Evolutionary conservation across 192 early-diverging fungal genomes (phyloP).

Genomic region (Gigaspora rosea): DNA sequence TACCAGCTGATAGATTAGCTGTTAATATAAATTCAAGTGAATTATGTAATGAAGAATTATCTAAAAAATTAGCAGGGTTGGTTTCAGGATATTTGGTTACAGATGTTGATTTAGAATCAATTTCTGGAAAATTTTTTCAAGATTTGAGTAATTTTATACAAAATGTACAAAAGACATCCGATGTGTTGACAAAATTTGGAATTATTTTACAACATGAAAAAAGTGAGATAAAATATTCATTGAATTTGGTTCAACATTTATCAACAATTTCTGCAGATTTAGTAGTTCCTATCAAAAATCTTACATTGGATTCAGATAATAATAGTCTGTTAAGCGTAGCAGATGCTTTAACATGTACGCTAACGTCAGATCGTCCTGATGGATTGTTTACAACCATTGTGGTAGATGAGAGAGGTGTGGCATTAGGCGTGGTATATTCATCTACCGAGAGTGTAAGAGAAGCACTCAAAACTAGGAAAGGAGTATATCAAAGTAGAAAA

Average conservation of each 20-base stretch:
- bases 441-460: constrained; percentile 79
- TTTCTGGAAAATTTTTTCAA: constrained; percentile 1
- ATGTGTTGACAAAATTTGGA: not conserved
- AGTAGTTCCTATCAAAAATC: constrained; percentile 5
- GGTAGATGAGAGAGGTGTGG: constrained; percentile 85
- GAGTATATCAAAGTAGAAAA: constrained; percentile 90
- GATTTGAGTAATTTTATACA: constrained; percentile 17
- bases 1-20: constrained; percentile 26
- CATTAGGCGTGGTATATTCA: constrained; percentile 93
- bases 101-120: not conserved
- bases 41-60: not conserved
- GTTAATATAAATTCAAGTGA: not conserved
- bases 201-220: not conserved
- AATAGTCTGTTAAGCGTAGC: constrained; percentile 50
- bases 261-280: constrained; percentile 1
- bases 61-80: not conserved
- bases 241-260: constrained; percentile 15
- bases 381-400: constrained; percentile 91
- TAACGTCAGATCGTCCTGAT: constrained; percentile 85
- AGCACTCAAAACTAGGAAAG: constrained; percentile 71
- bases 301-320: constrained; percentile 21
- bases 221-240: not conserved
- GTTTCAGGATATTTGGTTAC: constrained; percentile 28
- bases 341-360: constrained; percentile 56
- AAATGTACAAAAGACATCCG: not conserved